Conservation (phyloP, 1,139 yeast species). For the Lodderomyces theae region DNA sequence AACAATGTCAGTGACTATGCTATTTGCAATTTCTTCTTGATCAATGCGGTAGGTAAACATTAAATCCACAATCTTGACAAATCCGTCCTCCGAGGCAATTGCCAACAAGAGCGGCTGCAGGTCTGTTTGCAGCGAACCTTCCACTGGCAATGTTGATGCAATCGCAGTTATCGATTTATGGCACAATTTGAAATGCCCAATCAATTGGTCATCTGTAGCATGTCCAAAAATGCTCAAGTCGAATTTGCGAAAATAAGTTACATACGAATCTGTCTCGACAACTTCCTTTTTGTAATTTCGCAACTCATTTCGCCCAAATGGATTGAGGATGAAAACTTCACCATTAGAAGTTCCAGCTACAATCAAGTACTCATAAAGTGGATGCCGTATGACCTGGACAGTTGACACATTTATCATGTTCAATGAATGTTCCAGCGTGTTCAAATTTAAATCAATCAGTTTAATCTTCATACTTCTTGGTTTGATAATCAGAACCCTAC, state of each 20-base stretch:
- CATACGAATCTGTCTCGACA: constrained; percentile 32
- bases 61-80: constrained; percentile 56
- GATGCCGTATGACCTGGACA: constrained; percentile 31
- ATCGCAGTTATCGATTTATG: constrained; percentile 50
- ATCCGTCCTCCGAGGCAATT: constrained; percentile 66
- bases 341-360: constrained; percentile 44
- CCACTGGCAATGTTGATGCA: constrained; percentile 23
- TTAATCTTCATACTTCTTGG: constrained; percentile 28
- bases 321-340: constrained; percentile 37
- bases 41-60: constrained; percentile 19
- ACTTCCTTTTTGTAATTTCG: constrained; percentile 25
- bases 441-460: constrained; percentile 24
- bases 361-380: constrained; percentile 30
- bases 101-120: constrained; percentile 49
- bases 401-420: constrained; percentile 29
- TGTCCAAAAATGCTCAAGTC: constrained; percentile 32
- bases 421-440: constrained; percentile 13
- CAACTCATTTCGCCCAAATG: constrained; percentile 15
- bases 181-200: constrained; percentile 63
- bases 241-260: constrained; percentile 39
- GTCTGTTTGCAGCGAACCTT: constrained; percentile 11
- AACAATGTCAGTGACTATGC: constrained; percentile 51
- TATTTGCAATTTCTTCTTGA: constrained; percentile 18
- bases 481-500: constrained; percentile 32
- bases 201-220: constrained; percentile 10